Percentiles rank a stretch among this genome's conserved stretches.
Evolutionary conservation across 2,329 filamentous ascomycete species (phyloP).

Genomic region (Dactylellina drechsleri): DNA sequence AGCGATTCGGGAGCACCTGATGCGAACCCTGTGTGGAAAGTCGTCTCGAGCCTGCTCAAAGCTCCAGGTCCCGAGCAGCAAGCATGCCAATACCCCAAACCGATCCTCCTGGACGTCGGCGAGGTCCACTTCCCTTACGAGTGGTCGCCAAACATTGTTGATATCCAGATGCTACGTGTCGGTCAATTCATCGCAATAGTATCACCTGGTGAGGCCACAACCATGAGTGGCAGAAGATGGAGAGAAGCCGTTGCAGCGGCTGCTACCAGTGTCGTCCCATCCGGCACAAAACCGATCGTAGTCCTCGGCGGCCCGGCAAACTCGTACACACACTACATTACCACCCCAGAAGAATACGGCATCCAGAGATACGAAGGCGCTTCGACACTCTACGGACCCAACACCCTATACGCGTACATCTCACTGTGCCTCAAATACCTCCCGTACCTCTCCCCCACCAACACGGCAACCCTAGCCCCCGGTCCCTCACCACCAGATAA

Average conservation of each 20-base stretch:
- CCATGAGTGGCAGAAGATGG: conserved; percentile 92
- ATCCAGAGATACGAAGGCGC: conserved; percentile 95
- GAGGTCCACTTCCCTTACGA: conserved; percentile 79
- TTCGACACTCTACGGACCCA: conserved; percentile 84
- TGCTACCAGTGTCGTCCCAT: conserved; percentile 61
- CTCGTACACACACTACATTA: conserved; percentile 84
- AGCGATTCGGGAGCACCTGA: conserved; percentile 78
- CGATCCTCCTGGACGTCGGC: conserved; percentile 87
- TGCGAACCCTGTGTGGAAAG: conserved; percentile 78
- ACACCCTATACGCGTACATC: conserved; percentile 86
- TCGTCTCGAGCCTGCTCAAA: conserved; percentile 78
- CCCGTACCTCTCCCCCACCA: conserved; percentile 70
- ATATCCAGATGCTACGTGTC: conserved; percentile 84
- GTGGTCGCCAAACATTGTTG: conserved; percentile 92
- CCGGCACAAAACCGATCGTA: conserved; percentile 69
- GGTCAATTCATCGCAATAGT: conserved; percentile 87
- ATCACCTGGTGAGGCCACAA: conserved; percentile 86
- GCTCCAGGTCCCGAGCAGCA: conserved; percentile 75
- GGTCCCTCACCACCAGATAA: conserved; percentile 81
- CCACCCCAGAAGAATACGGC: conserved; percentile 81
- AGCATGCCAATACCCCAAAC: conserved; percentile 81
- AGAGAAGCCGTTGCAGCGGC: conserved; percentile 73
- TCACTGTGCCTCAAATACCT: conserved; percentile 81
- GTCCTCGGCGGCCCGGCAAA: conserved; percentile 90
- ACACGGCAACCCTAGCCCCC: conserved; percentile 63